Base-by-base conservation (phyloP, 2,329 filamentous ascomycete species). In the Calonectria multiphialidica region DNA sequence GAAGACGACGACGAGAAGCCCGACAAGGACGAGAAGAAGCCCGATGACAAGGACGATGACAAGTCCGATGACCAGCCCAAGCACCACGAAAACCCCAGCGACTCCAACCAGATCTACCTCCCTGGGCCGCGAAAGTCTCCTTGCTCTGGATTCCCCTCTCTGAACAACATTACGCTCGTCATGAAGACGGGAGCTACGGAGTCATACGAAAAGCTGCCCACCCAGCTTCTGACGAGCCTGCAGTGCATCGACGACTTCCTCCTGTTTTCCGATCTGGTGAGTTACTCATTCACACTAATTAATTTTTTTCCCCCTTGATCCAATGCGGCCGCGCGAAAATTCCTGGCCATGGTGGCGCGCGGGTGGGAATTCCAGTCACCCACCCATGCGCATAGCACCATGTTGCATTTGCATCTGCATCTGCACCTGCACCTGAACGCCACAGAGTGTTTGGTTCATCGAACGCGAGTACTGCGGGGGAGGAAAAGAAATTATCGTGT, bases 131-230 rank as follows among this genome's bases (percentile, higher is more conserved):
- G 70, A 66, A 13, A 71, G 44, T 42, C 49, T n/a, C 63, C 75
- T 2, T 89, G 87, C 76, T 79, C 81, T 50, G 80, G 80, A 70
- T 86, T 88, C 64, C 86, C 86, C 13, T 76, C 84, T 66, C 84
- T 84, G 44, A 81, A 86, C 35, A 84, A 85, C 71, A 83, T 89
- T 53, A 83, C 87, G 37, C 81, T 91, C 33, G 84, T 91, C 68
- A 87, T 92, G 83, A 91, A 91, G 82, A 91, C 90, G 1, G 89
- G 90, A 55, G 88, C 89, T 3, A 90, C 88, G 50, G 89, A 91
- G 77, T 83, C 87, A 15, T 88, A 85, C 75, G 85, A 88, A 30
- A 88, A 88, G 73, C 80, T 92, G 5, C 89, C 90, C 9, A 88
- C 87, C 2, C 90, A 91, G 71, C 82, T 91, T 25, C 82, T 90